Evolutionary conservation across 306 rosid species (phyloP), one percentile per base, ranked within the genome.

Genomic region (Arachis hypogaea): DNA sequence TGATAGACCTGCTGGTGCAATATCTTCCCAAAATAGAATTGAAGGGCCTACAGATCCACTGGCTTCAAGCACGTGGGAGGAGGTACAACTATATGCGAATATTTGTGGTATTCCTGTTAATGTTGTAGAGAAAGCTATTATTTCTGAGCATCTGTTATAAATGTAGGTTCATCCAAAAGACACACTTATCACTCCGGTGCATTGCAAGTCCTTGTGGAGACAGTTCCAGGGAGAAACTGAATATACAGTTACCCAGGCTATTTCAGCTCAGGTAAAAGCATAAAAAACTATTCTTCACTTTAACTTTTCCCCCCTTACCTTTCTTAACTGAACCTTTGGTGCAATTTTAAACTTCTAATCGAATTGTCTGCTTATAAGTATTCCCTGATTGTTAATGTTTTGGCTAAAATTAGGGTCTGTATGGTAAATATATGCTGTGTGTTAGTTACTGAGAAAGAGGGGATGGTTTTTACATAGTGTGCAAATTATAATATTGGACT

Each of bases 181-280:
- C 74, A 81, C 87, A 36, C 80, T 93, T 68, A 81, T 93, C 63
- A 76, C 91, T 45, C 98, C 98, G 18, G 91, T 86, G 60, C 97
- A 85, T 56, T 91, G 98, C 88, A 93, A 89, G 75, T 84, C 91
- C 66, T 75, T 93, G 86, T 93, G 98, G 98, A 86, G 96, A 80
- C 97, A 86, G 71, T 89, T 93, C 83, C 92, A 77, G 73, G 67
- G 87, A 41, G 98, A 89, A 80, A 93, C 96, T 0, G 96, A 89
- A 83, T 91, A 89, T 77, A 69, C 81, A 46, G 82, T 93, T 72
- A 68, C 96, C 22, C 98, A 91, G 75, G 98, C 98, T 69, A 83
- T 93, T 84, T 71, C 96, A 0, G 97, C 96, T 63, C 98, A 91
- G 91, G 98, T 86, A 76, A 16, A 55, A 70, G 47, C 54, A 66